Evolutionary conservation across 2,329 filamentous ascomycete species (phyloP), one percentile per base, ranked within the genome.

Genomic region (Colletotrichum orbiculare): DNA sequence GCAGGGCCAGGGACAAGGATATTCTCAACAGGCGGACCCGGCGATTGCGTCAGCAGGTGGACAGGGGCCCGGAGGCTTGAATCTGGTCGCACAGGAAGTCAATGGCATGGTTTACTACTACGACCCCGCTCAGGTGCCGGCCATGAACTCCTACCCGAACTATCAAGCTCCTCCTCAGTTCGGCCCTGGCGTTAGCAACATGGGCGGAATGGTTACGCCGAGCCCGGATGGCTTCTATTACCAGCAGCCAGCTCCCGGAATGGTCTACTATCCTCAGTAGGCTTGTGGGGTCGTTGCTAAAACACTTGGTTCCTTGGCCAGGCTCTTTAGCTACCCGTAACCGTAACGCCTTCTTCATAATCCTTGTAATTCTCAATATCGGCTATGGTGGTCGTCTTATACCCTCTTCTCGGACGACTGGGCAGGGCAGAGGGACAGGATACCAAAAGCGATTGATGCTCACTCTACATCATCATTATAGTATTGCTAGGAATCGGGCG

Each of bases 21-120:
- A 80, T 77, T 72, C 80, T 69, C 79, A 81, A 45, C 78, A 80
- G 39, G 73, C 82, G 35, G 70, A 75, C n/a, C 77, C 79, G 52
- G 69, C 73, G 35, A 69, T 69, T 39, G 69, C 68, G n/a, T 72
- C 72, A 37, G 72, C 60, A 52, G 60, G 74, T 37, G 78, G 81
- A 37, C 87, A 86, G 69, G 77, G 80, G 11, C 39, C 58, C 3
- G 83, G 82, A 62, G 85, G 91, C 17, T 72, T 81, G 15, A 86
- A 82, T 68, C 76, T 88, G 46, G 86, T 91, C 52, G 93, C 93
- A 0, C 94, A 97, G 76, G 95, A 98, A 80, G 89, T 90, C 68
- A 97, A 97, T 71, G 96, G 96, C 67, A 98, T 96, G 86, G 94
- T 97, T 1, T 98, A 97, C 77, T 99, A 97, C 75, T 94, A 94